Conservation (phyloP, 2,329 filamentous ascomycete species). For the Zalaria obscura region DNA sequence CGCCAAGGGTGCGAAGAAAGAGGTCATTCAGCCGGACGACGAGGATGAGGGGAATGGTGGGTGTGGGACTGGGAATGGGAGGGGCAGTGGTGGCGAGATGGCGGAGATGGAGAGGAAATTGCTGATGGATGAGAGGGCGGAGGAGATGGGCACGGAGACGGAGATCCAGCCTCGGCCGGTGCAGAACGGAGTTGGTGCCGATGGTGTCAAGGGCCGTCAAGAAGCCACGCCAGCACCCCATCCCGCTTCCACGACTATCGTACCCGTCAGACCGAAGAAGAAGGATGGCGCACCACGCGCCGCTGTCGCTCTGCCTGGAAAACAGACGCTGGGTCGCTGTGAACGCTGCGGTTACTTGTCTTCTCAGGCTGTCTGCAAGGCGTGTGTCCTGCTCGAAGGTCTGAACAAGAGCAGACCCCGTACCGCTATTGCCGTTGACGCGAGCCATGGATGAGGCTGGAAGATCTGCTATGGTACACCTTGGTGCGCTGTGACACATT, state of each 20-base stretch:
- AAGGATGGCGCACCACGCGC: conserved; percentile 3
- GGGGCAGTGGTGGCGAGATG: conserved; percentile 61
- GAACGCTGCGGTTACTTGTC: conserved; percentile 88
- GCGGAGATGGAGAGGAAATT: conserved; percentile 64
- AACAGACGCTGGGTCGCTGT: conserved; percentile 70
- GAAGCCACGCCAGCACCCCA: no score
- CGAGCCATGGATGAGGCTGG: conserved; percentile 1
- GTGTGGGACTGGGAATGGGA: conserved; percentile 58
- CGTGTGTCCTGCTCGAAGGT: conserved; percentile 76
- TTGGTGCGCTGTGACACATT: no score
- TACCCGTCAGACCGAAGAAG: conserved; percentile 18
- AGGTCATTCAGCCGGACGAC: conserved; percentile 20
- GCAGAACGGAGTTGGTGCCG: conserved; percentile 9
- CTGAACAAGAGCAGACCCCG: conserved; percentile 59
- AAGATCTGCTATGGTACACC: no score
- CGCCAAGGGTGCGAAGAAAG: conserved; percentile 16
- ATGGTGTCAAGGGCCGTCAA: not conserved
- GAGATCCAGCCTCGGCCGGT: conserved; percentile 37
- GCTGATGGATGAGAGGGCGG: conserved; percentile 47
- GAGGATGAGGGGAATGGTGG: conserved; percentile 52
- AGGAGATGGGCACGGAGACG: conserved; percentile 41
- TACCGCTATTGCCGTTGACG: conserved; percentile 20
- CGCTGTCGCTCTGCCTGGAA: conserved; percentile 19
- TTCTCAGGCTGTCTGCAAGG: conserved; percentile 86
- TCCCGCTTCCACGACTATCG: conserved; percentile 1